Evolutionary conservation across 345 rosid genomes (phyloP).

Genomic region (Nasturtium officinale): DNA sequence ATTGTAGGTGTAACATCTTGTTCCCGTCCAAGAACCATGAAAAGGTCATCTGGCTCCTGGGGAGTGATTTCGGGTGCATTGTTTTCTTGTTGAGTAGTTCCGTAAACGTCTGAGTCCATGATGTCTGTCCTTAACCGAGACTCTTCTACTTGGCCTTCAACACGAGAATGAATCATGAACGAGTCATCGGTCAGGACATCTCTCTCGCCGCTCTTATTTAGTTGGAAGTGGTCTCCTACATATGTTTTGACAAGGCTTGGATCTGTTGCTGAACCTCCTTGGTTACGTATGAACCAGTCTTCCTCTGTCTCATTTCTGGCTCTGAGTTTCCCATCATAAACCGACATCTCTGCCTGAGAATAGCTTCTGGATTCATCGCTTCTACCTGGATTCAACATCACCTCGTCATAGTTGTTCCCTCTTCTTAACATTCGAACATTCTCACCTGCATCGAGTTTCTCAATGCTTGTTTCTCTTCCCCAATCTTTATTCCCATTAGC

Average conservation of each 20-base stretch:
- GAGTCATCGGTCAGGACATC: conserved; percentile 77
- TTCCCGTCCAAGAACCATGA: conserved; percentile 83
- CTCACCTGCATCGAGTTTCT: conserved; percentile 53
- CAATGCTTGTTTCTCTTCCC: conserved; percentile 44
- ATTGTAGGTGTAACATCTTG: conserved; percentile 49
- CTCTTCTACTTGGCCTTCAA: conserved; percentile 52
- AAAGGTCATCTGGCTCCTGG: conserved; percentile 90
- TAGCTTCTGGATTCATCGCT: conserved; percentile 43
- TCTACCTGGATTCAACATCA: conserved; percentile 54
- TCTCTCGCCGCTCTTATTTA: conserved; percentile 48
- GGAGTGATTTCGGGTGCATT: conserved; percentile 40
- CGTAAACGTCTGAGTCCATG: conserved; percentile 64
- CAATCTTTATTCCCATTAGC: conserved; percentile 46
- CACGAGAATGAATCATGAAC: conserved; percentile 77
- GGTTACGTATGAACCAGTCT: conserved; percentile 69
- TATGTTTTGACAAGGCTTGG: conserved; percentile 48
- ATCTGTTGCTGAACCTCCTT: conserved; percentile 45
- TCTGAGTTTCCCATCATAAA: conserved; percentile 50
- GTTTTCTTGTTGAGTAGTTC: conserved; percentile 49
- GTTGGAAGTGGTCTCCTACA: conserved; percentile 40
- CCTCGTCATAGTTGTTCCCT: conserved; percentile 54
- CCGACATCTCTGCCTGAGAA: conserved; percentile 43
- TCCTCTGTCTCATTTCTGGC: conserved; percentile 61
- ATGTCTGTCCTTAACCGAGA: conserved; percentile 58
- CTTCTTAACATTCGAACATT: conserved; percentile 47